Conservation (phyloP, 768 basidiomycete species). For the Neoboletus magnificus region DNA sequence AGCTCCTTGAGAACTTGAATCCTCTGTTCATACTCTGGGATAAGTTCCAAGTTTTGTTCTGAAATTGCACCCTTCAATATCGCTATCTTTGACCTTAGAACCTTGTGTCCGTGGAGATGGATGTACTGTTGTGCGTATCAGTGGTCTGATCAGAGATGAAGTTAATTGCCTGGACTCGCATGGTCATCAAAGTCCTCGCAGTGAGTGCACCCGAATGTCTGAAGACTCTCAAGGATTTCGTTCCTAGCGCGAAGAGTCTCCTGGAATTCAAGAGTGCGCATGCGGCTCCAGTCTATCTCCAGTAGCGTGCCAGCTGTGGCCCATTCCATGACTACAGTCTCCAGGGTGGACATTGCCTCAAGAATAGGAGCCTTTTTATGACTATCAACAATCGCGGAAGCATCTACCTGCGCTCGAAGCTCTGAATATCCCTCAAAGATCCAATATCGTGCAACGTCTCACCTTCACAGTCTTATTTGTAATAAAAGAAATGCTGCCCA, state of each 20-base stretch:
- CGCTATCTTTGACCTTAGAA: conserved; percentile 71
- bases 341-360: conserved; percentile 50
- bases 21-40: conserved; percentile 96
- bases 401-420: conserved; percentile 56
- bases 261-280: conserved; percentile 89
- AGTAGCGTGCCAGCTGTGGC: conserved; percentile 41
- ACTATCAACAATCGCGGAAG: conserved; percentile 62
- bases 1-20: conserved; percentile 88
- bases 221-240: conserved; percentile 42
- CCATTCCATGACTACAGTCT: conserved; percentile 58
- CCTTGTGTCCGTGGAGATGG: conserved; percentile 69
- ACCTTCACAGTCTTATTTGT: conserved; percentile 75
- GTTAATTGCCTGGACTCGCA: conserved; percentile 44
- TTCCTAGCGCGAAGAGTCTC: conserved; percentile 67
- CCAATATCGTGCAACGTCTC: conserved; percentile 46
- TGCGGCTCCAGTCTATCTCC: conserved; percentile 83
- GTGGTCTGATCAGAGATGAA: conserved; percentile 1
- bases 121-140: conserved; percentile 54
- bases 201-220: conserved; percentile 45
- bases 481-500: conserved; percentile 74
- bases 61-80: conserved; percentile 82
- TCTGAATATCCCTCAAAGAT: neutral
- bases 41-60: conserved; percentile 93
- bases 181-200: conserved; percentile 74
- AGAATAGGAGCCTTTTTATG: conserved; percentile 62